A percentile compares a stretch with the other conserved stretches of the same genome.
Evolutionary conservation across 2,329 filamentous ascomycete species (phyloP).

Genomic region (Colletotrichum tofieldiae): DNA sequence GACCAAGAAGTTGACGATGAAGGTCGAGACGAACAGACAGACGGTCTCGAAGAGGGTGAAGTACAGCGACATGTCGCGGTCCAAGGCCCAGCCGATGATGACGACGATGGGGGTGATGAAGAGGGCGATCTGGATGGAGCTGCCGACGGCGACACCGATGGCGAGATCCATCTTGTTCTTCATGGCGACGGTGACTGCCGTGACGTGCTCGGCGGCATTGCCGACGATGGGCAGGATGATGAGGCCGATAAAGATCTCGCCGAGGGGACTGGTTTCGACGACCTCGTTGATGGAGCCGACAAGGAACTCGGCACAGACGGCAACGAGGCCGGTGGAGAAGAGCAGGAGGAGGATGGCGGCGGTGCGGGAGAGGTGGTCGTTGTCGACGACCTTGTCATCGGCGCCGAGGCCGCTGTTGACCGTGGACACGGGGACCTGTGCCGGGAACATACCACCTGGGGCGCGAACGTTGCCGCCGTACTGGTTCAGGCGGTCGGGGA

Average conservation of each 20-base stretch:
- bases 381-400: constrained; percentile 51
- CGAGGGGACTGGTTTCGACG: constrained; percentile 68
- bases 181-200: constrained; percentile 78
- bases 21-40: constrained; percentile 85
- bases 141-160: constrained; percentile 80
- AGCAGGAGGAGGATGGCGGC: constrained; percentile 75
- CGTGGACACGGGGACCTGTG: constrained; percentile 59
- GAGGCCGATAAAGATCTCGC: constrained; percentile 79
- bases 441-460: constrained; percentile 66
- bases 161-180: constrained; percentile 85
- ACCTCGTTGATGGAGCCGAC: constrained; percentile 78
- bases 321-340: constrained; percentile 76
- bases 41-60: constrained; percentile 93
- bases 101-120: constrained; percentile 81
- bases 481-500: constrained; percentile 77
- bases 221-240: constrained; percentile 82
- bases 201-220: constrained; percentile 82
- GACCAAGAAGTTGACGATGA: constrained; percentile 91
- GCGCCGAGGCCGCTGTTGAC: constrained; percentile 50
- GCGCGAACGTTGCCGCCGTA: constrained; percentile 55
- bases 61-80: constrained; percentile 82
- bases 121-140: constrained; percentile 80
- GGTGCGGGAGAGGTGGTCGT: constrained; percentile 67
- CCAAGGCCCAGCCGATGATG: constrained; percentile 79
- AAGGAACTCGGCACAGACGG: constrained; percentile 79